Conservation (phyloP, 2,329 filamentous ascomycete genomes). For the Chaetomiaceae sp. region DNA sequence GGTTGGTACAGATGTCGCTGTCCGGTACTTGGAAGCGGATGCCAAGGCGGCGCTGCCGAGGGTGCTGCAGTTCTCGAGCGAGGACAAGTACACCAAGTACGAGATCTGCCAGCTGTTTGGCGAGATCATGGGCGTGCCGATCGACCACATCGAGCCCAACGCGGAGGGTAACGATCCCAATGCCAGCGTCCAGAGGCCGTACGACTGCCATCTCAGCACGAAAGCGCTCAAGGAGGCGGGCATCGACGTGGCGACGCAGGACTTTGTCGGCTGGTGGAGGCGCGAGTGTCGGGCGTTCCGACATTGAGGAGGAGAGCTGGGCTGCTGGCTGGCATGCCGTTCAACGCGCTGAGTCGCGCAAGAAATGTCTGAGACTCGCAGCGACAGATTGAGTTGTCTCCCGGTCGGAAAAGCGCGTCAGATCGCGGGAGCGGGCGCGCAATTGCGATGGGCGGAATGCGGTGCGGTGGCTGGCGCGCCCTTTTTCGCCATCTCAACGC, state of each 20-base stretch:
- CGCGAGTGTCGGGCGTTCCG: slow-evolving; percentile 55
- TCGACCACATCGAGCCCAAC: slow-evolving; percentile 62
- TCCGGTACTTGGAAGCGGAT: slow-evolving; percentile 54
- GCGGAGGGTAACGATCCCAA: slow-evolving; percentile 66
- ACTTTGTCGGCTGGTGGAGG: slow-evolving; percentile 79
- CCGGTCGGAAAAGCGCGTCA: not conserved
- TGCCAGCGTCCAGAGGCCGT: slow-evolving; percentile 69
- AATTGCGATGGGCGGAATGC: slow-evolving; percentile 1
- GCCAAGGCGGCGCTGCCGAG: slow-evolving; percentile 53
- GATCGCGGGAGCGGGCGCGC: not conserved
- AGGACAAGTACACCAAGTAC: slow-evolving; percentile 84
- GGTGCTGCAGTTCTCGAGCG: slow-evolving; percentile 78
- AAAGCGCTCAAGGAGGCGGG: slow-evolving; percentile 64
- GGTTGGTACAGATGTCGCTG: slow-evolving; percentile 55
- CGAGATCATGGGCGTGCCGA: slow-evolving; percentile 69
- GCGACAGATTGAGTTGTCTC: not conserved
- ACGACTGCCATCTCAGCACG: slow-evolving; percentile 82
- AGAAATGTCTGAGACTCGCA: not conserved
- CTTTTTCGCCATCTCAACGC: not conserved
- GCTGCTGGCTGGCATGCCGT: not conserved
- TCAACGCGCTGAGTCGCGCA: not conserved
- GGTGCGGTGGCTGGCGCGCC: slow-evolving; percentile 5
- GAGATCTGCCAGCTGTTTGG: slow-evolving; percentile 75
- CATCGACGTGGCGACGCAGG: slow-evolving; percentile 65
- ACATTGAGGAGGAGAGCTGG: not conserved